Base-by-base conservation (phyloP, 768 basidiomycete genomes). In the Naganishia antarctica region DNA sequence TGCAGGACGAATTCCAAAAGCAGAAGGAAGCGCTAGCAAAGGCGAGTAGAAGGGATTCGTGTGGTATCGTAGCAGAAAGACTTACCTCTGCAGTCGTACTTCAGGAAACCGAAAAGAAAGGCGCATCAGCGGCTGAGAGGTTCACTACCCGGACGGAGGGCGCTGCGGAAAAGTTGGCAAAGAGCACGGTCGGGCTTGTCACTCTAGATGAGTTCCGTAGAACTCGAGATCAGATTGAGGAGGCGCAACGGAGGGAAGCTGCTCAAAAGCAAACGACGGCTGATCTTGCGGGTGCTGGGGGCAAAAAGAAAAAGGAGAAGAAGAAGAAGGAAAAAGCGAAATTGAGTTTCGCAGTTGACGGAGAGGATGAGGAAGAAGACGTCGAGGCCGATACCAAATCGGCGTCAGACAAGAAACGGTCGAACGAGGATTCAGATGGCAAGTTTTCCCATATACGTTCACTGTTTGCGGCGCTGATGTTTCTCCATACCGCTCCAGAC, bases 101-200 rank as follows among this genome's bases (percentile, higher is more conserved):
- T 31, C 58, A 80, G 74, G 92, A 96, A 79, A 92, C 91, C 1
- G 90, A 94, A 80, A 93, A 92, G 78, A 86, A 89, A 41, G 87
- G 91, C 31, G 47, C 60, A 1, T 89, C 91, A 4, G 89, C 90
- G 0, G 79, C 84, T 3, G 86, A 87, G 74, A 88, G 92, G 66
- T 98, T 98, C 78, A 89, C 94, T 40, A 90, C 91, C 0, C 90
- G 93, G 76, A 85, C 90, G 78, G 93, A 97, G 74, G 90, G 89
- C 4, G 86, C 96, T 82, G 94, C 97, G 76, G 94, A 97, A 65
- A 83, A 85, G 7, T 82, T 98, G 57, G 96, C 94, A 82, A 83
- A 90, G 66, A 87, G 83, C 51, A 98, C 94, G 0, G 85, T 98
- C 46, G 94, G 94, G 68, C 83, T 98, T 18, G 93, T 97, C 2